Conservation (phyloP, 305 asterid species). For the Salvia sclarea region DNA sequence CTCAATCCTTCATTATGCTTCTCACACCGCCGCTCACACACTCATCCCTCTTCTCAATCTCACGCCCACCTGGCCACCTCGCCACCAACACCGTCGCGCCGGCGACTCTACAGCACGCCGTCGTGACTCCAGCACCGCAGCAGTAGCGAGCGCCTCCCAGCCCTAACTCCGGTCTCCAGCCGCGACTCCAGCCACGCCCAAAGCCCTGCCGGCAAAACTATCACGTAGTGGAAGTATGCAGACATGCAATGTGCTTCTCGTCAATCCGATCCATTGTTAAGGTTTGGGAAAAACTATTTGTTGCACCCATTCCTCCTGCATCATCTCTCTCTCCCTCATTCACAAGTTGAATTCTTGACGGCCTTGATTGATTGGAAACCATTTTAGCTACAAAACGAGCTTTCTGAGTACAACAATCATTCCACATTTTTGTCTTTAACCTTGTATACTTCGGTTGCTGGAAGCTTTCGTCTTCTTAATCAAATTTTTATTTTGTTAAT, state of each 20-base stretch:
- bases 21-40: no score
- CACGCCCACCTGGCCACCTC: no score
- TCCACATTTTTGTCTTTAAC: background rate
- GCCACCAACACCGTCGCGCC: no score
- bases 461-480: background rate
- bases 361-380: constrained; percentile 4
- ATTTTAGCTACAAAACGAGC: background rate
- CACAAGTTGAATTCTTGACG: constrained; percentile 1
- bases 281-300: constrained; percentile 20
- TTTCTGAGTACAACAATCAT: constrained; percentile 12
- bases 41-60: no score
- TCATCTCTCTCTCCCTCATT: constrained; percentile 1
- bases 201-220: no score
- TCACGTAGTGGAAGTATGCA: background rate
- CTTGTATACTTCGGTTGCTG: background rate
- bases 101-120: no score
- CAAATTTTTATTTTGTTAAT: background rate
- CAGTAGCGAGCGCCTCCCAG: no score
- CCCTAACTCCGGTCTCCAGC: no score
- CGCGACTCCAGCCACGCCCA: no score
- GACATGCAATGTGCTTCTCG: constrained; percentile 10
- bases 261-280: constrained; percentile 32
- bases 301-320: background rate
- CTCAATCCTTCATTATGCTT: no score
- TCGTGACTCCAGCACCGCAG: no score